Percentiles rank a stretch among this genome's conserved stretches.
phyloP scores from a whole-genome alignment of 495 filamentous ascomycete genomes.

The Penicillium crystallinum region DNA sequence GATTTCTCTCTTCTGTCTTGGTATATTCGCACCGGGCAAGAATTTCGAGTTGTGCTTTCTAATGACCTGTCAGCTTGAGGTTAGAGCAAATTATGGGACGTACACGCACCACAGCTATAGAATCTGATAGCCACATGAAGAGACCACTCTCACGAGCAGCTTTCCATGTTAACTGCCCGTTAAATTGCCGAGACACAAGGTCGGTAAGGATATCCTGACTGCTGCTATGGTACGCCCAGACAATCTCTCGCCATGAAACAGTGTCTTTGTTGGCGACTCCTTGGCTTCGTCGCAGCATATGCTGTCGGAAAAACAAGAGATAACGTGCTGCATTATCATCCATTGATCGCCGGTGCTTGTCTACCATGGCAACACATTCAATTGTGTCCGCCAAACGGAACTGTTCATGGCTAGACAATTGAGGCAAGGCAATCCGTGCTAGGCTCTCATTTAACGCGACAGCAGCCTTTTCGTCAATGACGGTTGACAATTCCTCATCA shows the following conservation, averaged over 20 bases:
- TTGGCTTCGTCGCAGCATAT: constrained; percentile 64
- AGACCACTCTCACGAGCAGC: constrained; percentile 81
- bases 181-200: constrained; percentile 75
- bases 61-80: constrained; percentile 18
- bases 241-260: constrained; percentile 88
- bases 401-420: constrained; percentile 83
- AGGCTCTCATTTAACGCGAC: constrained; percentile 69
- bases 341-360: constrained; percentile 84
- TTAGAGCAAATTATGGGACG: background rate
- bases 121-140: constrained; percentile 90
- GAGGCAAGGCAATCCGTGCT: constrained; percentile 67
- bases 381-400: constrained; percentile 82
- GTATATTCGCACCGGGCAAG: constrained; percentile 93
- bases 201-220: constrained; percentile 93
- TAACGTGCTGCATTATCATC: constrained; percentile 91
- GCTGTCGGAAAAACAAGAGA: constrained; percentile 83
- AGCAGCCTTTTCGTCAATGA: constrained; percentile 70
- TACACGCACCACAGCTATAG: constrained; percentile 63
- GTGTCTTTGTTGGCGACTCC: constrained; percentile 55
- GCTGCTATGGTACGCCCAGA: constrained; percentile 87
- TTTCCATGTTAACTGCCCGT: constrained; percentile 74
- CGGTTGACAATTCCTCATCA: constrained; percentile 55
- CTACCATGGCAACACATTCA: constrained; percentile 81
- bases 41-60: constrained; percentile 78
- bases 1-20: constrained; percentile 80